These are phyloP conservation scores for Scytalidium lignicola DNA, from an alignment of 2,329 filamentous ascomycete species.

Conservation along the genomic window DNA sequence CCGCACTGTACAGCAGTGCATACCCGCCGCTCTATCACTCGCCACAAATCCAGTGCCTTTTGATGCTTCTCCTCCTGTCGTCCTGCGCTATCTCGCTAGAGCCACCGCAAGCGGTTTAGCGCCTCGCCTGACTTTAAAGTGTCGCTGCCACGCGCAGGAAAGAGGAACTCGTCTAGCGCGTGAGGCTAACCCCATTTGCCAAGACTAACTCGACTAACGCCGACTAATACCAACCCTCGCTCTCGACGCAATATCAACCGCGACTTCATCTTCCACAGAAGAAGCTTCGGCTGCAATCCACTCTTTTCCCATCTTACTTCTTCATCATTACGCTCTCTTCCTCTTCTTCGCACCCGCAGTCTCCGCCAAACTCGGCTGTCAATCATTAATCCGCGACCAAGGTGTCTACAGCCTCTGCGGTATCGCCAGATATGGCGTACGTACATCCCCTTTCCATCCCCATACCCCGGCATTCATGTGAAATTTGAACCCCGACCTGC, in stretches of 20 bases:
- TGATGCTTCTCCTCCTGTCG: neutral
- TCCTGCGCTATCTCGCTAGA: neutral
- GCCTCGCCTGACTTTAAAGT: neutral
- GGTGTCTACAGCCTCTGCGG: slow-evolving; percentile 19
- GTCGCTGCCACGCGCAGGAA: neutral
- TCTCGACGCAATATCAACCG: neutral
- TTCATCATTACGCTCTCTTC: neutral
- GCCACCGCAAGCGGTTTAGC: neutral
- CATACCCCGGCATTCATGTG: slow-evolving; percentile 1
- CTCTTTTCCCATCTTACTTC: neutral
- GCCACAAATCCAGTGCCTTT: no score
- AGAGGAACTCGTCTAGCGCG: neutral
- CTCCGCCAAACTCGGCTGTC: neutral
- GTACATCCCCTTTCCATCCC: slow-evolving; percentile 15
- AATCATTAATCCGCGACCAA: slow-evolving; percentile 6
- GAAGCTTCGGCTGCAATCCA: neutral
- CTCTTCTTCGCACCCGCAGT: neutral
- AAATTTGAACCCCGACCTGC: slow-evolving; percentile 4
- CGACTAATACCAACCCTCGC: neutral
- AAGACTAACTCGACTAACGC: neutral
- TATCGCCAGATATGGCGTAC: slow-evolving; percentile 27
- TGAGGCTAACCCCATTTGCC: neutral
- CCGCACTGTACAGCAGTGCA: no score
- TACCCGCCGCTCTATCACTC: no score
- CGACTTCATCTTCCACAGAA: neutral